A percentile compares a stretch with the other conserved stretches of the same genome.
phyloP scores from a whole-genome alignment of 2,329 filamentous ascomycete genomes.

The Seiridium cupressi region DNA sequence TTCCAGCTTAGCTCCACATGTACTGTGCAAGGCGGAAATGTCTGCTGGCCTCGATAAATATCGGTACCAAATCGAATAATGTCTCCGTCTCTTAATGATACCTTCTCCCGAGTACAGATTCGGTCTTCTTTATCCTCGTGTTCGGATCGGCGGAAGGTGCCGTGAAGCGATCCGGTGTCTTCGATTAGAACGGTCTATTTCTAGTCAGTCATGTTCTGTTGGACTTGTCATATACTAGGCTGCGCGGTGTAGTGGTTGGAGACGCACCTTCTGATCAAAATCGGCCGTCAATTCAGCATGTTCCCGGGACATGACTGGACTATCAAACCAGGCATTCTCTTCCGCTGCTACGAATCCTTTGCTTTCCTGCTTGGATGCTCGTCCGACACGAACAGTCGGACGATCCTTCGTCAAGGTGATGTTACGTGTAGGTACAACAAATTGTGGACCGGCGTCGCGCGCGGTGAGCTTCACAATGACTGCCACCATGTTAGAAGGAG shows the following conservation, averaged over 20 bases:
- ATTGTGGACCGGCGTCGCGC: not conserved
- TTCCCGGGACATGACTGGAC: conserved; percentile 67
- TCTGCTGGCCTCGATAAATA: conserved; percentile 32
- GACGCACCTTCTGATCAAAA: conserved; percentile 39
- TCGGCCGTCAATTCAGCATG: conserved; percentile 58
- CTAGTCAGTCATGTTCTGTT: conserved; percentile 29
- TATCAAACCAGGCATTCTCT: conserved; percentile 67
- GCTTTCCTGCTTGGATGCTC: conserved; percentile 41
- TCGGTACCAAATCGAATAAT: conserved; percentile 36
- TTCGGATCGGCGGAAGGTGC: conserved; percentile 43
- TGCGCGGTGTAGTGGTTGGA: conserved; percentile 9
- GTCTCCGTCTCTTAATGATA: conserved; percentile 32
- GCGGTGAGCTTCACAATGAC: not conserved
- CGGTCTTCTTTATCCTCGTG: conserved; percentile 14
- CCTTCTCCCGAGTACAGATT: conserved; percentile 15
- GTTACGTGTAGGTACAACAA: conserved; percentile 17
- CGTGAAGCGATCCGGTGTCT: conserved; percentile 51
- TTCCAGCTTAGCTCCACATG: conserved; percentile 24
- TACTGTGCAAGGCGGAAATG: conserved; percentile 38
- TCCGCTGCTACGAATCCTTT: conserved; percentile 38
- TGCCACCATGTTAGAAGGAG: not conserved
- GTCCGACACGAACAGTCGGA: conserved; percentile 33
- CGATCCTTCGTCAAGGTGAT: conserved; percentile 25
- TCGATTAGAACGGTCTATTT: conserved; percentile 42
- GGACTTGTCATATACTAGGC: no score